Conservation (phyloP, 495 filamentous ascomycete species). For the Penicillium paxilli region DNA sequence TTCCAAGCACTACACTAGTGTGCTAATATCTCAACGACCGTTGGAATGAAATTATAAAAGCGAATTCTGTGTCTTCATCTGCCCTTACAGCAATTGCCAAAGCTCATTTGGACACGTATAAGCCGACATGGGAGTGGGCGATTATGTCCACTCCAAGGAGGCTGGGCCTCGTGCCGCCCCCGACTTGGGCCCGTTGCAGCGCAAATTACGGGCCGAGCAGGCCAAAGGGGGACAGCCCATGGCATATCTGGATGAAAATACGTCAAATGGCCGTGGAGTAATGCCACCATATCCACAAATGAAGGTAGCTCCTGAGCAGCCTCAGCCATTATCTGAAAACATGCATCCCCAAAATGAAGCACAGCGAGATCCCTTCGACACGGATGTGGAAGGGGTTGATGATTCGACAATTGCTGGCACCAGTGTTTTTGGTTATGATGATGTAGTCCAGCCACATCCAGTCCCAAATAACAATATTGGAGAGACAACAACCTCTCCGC, state of each 20-base stretch:
- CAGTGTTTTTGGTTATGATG: constrained; percentile 39
- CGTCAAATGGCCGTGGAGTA: constrained; percentile 14
- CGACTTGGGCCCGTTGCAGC: constrained; percentile 26
- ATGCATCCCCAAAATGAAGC: constrained; percentile 14
- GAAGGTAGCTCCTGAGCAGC: constrained; percentile 8
- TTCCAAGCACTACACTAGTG: too few species aligned
- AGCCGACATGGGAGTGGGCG: constrained; percentile 43
- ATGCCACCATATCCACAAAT: constrained; percentile 20
- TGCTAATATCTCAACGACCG: constrained; percentile 1
- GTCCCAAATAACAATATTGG: constrained; percentile 20
- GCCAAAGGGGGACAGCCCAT: constrained; percentile 36
- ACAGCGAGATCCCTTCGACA: constrained; percentile 44
- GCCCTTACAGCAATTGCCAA: background rate
- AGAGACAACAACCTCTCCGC: constrained; percentile 18
- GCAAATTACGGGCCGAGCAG: constrained; percentile 38
- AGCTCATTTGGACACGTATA: background rate
- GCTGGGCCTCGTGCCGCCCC: constrained; percentile 30
- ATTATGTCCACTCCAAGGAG: constrained; percentile 46
- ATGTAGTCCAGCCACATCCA: constrained; percentile 28
- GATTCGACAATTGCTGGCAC: constrained; percentile 48
- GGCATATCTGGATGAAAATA: constrained; percentile 21
- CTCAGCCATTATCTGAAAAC: constrained; percentile 13
- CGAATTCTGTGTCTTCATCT: background rate
- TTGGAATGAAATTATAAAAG: background rate
- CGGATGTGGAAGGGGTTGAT: constrained; percentile 47